These are phyloP conservation scores for Atalantia buxifolia DNA, from an alignment of 345 rosid genomes.

Conservation along the genomic window DNA sequence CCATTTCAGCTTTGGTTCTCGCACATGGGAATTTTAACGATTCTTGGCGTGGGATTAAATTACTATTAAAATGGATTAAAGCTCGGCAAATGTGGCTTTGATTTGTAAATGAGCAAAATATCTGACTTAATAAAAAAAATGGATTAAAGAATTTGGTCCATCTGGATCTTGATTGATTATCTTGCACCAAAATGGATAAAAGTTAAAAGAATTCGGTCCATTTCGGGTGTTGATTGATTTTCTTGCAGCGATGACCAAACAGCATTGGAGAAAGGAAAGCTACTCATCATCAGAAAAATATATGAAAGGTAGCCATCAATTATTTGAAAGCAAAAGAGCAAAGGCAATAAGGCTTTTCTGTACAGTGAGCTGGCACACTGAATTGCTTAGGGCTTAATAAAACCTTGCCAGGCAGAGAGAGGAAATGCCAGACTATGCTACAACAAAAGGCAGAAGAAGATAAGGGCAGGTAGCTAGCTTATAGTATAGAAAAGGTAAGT, in stretches of 20 bases:
- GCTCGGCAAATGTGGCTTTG: not conserved
- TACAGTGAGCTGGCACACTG: conserved; percentile 18
- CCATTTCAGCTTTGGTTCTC: not conserved
- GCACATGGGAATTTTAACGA: not conserved
- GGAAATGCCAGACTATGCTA: not conserved
- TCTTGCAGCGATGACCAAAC: not conserved
- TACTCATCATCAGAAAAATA: conserved; percentile 18
- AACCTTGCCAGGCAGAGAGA: not conserved
- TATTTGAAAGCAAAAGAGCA: not conserved
- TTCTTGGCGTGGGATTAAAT: not conserved
- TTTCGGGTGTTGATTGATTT: not conserved
- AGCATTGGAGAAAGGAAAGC: conserved; percentile 4
- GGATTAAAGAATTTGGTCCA: not conserved
- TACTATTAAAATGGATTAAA: not conserved
- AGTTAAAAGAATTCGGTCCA: not conserved
- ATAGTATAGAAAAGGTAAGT: not conserved
- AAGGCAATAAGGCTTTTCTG: conserved; percentile 7
- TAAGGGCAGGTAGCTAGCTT: not conserved
- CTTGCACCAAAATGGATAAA: not conserved
- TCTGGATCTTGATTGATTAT: not conserved
- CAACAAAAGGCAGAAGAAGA: not conserved
- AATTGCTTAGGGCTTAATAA: conserved; percentile 1
- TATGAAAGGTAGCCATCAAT: conserved; percentile 10
- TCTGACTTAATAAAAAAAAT: not conserved
- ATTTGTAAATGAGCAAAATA: not conserved